phyloP scores from a whole-genome alignment of 2,329 filamentous ascomycete species.

The Ceratocystis papillata region DNA sequence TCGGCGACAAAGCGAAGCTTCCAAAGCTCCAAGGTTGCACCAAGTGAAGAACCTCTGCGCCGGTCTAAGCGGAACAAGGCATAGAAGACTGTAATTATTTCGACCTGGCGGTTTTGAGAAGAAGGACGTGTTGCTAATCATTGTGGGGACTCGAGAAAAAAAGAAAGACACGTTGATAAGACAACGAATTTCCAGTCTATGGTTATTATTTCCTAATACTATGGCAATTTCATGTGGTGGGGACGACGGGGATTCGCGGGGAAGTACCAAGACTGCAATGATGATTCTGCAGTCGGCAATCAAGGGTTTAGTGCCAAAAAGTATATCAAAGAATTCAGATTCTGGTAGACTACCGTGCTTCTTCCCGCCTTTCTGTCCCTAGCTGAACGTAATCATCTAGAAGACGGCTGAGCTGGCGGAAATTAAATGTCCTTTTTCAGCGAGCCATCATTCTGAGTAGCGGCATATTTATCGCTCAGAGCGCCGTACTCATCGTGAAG shows the following conservation, averaged over 20 bases:
- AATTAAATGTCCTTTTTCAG: conserved; percentile 49
- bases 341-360: no score
- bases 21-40: not conserved
- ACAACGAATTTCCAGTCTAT: not conserved
- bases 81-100: not conserved
- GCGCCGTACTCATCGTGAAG: conserved; percentile 76
- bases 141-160: not conserved
- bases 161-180: no score
- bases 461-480: conserved; percentile 69
- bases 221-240: not conserved
- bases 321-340: no score
- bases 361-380: no score
- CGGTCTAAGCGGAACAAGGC: conserved; percentile 20
- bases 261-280: no score
- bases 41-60: conserved; percentile 10
- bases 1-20: not conserved
- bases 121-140: not conserved
- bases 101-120: not conserved
- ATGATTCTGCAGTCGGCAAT: no score
- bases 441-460: conserved; percentile 41
- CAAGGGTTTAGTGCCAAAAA: no score
- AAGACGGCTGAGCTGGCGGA: no score
- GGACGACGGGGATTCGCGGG: not conserved
- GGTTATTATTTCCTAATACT: not conserved
- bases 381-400: no score